Evolutionary conservation across 2,329 filamentous ascomycete species (phyloP), one percentile per base, ranked within the genome.

Genomic region (Epichloe aotearoae): DNA sequence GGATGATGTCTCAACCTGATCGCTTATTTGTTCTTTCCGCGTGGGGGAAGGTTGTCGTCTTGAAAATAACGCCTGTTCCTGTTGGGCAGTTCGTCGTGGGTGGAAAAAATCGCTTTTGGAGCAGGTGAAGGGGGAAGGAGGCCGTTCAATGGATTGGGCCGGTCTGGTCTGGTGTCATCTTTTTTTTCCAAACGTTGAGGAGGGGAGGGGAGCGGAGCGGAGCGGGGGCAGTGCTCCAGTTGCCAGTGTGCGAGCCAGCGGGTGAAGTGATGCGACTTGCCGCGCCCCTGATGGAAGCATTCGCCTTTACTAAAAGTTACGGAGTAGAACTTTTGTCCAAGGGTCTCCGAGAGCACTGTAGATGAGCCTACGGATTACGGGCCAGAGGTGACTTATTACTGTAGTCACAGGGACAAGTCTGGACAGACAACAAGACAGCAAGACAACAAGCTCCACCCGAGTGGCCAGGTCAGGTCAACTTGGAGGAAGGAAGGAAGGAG

Each of bases 81-180:
- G 36, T 46, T 52, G 50, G 50, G 50, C 47, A 15, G 50, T 49
- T 46, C 46, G 50, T 50, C 49, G 42, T 42, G 37, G 46, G 20
- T 20, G 6, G 14, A 37, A 52, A 45, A 49, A 45, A 46, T 46
- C 42, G 46, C 41, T 42, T 49, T 46, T 36, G 41, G 50, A 47
- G 47, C 47, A 36, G 42, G 30, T 46, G 47, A 46, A 52, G 47
- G 47, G 47, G 47, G 47, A 36, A 49, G 26, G 37, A 26, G 19
- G 7, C 19, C 14, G 37, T 41, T 47, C 8, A 11, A 26, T 46
- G 49, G 36, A 23, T 33, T 15, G 20, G 40, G 36, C 36, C 4
- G 36, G 15, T 14, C 14, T n/a, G 36, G 15, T 38, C 36, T 42
- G 20, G 26, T 46, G 43, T 46, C 49, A 45, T 41, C 45, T 52